These are phyloP conservation scores for Debaryomycetaceae sp. DNA, from an alignment of 1,139 yeast species.

Conservation along the genomic window DNA sequence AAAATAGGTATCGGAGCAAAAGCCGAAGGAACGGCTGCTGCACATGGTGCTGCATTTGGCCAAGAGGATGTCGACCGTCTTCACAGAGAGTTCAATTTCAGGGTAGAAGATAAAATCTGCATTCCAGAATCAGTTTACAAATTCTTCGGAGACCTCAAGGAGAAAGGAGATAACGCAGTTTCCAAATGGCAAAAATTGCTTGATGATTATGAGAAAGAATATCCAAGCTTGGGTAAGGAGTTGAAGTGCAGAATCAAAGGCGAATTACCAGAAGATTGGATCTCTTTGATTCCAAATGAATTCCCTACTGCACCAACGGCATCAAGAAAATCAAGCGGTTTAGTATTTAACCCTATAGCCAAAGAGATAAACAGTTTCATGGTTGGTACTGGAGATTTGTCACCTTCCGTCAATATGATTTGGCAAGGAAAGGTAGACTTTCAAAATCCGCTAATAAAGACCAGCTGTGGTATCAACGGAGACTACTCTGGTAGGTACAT, in stretches of 20 bases:
- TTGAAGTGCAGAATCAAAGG: conserved; percentile 17
- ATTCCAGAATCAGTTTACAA: conserved; percentile 19
- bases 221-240: conserved; percentile 19
- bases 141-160: conserved; percentile 12
- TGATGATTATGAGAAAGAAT: conserved; percentile 9
- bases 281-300: conserved; percentile 12
- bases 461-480: conserved; percentile 22
- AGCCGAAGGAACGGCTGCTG: conserved; percentile 21
- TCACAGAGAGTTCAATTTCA: conserved; percentile 15
- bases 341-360: conserved; percentile 17
- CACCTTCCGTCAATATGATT: conserved; percentile 24
- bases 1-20: conserved; percentile 26
- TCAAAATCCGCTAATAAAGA: conserved; percentile 18
- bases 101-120: conserved; percentile 10
- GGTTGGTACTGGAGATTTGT: conserved; percentile 25
- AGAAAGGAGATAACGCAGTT: conserved; percentile 14
- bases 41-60: conserved; percentile 28
- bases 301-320: conserved; percentile 17
- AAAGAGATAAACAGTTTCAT: conserved; percentile 15
- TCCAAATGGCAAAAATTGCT: conserved; percentile 15
- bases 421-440: conserved; percentile 22
- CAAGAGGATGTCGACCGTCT: conserved; percentile 17
- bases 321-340: conserved; percentile 21
- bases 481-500: conserved; percentile 25
- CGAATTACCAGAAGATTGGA: conserved; percentile 19